Evolutionary conservation across 2,329 filamentous ascomycete species (phyloP), one percentile per base, ranked within the genome.

Genomic region (Ophiostoma triangulosporum): DNA sequence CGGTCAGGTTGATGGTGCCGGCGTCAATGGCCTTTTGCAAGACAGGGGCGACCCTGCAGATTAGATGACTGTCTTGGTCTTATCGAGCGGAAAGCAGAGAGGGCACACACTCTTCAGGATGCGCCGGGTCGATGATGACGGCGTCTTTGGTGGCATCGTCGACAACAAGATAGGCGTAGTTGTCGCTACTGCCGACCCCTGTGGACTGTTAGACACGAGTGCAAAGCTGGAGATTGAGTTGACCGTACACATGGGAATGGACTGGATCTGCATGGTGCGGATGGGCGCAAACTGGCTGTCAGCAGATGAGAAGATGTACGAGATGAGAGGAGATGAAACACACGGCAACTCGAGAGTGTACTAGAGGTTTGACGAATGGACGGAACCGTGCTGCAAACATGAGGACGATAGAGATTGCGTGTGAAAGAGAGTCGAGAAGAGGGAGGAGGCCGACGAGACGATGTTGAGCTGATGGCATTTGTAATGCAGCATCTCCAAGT

Each of bases 111-210:
- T 91, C 86, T 11, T 81, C 75, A 38, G 86, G 83, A 63, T 88
- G 80, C 9, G 87, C 87, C 46, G 87, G 87, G 65, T 93, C 87
- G 60, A 93, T 82, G 60, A 93, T 83, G 54, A 85, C 75, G 50
- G 83, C 82, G 67, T 89, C 86, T 65, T 85, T 83, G 61, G 84
- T 84, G 66, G 84, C 84, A 63, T 91, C 79, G 62, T 89, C 85
- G 56, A 87, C 72, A 45, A 93, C 81, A 32, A 93, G 76, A 65
- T 93, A 93, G 63, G 87, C 85, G 69, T 91, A 93, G 72, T 93
- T 93, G 69, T 93, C 83, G 64, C 81, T 77, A 63, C 69, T 82
- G 52, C 86, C 86, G 71, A 79, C 81, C 85, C 86, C 86, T 90
- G 54, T 90, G 54, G 14, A 7, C 8, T 32, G 48, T 40, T 22